These are phyloP conservation scores for Entrophospora sp. DNA, from an alignment of 192 early-diverging fungal species.

Conservation along the genomic window DNA sequence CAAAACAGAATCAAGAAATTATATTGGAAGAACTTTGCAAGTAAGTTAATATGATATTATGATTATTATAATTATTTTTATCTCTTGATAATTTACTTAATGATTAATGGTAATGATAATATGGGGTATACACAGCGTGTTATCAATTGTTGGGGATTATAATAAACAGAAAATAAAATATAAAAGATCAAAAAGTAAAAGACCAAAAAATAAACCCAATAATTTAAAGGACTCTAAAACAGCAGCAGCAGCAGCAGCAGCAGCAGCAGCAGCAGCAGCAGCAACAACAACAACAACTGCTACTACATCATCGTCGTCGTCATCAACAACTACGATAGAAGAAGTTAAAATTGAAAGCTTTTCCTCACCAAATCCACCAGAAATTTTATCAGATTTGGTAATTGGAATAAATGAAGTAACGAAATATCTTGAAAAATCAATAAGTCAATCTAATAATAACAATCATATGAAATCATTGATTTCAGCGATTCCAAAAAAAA, in stretches of 20 bases:
- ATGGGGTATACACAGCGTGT: neutral
- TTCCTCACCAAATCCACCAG: neutral
- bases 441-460: neutral
- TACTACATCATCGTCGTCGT: neutral
- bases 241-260: neutral
- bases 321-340: neutral
- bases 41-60: slow-evolving; percentile 6
- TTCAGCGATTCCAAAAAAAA: neutral
- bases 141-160: neutral
- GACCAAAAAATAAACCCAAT: neutral
- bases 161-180: neutral
- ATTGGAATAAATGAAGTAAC: slow-evolving; percentile 19
- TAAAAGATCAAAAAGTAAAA: neutral
- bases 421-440: slow-evolving; percentile 1
- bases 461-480: neutral
- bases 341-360: neutral
- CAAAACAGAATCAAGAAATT: neutral
- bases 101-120: too few species aligned
- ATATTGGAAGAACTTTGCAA: slow-evolving; percentile 13
- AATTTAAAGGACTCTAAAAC: neutral
- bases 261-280: neutral
- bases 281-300: neutral
- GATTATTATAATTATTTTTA: too few species aligned
- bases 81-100: too few species aligned
- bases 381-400: neutral